Conservation (phyloP, 2,329 filamentous ascomycete species). For the Reticulascus tulasneorum region DNA sequence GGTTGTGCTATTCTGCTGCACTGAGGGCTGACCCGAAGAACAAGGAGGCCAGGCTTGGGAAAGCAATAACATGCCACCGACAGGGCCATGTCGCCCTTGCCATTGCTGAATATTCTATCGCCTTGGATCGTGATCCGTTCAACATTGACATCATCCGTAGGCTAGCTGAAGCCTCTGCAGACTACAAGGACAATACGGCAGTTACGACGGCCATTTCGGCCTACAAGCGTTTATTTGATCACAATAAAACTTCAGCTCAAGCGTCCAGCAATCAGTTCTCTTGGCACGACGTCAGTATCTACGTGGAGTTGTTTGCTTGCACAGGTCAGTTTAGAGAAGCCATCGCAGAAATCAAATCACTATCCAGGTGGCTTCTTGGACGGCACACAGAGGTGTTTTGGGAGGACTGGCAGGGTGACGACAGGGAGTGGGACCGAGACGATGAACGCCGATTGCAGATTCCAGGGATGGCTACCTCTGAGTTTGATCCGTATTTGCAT, state of each 20-base stretch:
- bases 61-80: conserved; percentile 55
- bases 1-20: conserved; percentile 57
- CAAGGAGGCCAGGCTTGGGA: conserved; percentile 54
- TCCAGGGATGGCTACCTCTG: conserved; percentile 53
- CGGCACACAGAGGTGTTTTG: conserved; percentile 71
- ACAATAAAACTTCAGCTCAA: conserved; percentile 27
- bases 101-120: conserved; percentile 52
- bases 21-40: conserved; percentile 54
- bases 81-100: conserved; percentile 51
- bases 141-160: conserved; percentile 53
- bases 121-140: conserved; percentile 47
- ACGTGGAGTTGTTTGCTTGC: conserved; percentile 73
- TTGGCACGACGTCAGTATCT: conserved; percentile 85
- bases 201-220: conserved; percentile 40
- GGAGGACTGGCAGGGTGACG: conserved; percentile 68
- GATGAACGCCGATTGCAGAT: conserved; percentile 64
- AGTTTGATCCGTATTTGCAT: conserved; percentile 57
- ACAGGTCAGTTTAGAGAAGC: conserved; percentile 61
- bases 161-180: conserved; percentile 53
- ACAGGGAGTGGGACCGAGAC: conserved; percentile 82
- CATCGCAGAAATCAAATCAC: conserved; percentile 62
- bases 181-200: conserved; percentile 42
- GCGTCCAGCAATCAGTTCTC: conserved; percentile 35
- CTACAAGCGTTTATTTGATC: conserved; percentile 44
- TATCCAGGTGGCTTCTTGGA: conserved; percentile 80